Base-by-base conservation (phyloP, 108 stramenopile species). In the Stephanodiscus minutulus region DNA sequence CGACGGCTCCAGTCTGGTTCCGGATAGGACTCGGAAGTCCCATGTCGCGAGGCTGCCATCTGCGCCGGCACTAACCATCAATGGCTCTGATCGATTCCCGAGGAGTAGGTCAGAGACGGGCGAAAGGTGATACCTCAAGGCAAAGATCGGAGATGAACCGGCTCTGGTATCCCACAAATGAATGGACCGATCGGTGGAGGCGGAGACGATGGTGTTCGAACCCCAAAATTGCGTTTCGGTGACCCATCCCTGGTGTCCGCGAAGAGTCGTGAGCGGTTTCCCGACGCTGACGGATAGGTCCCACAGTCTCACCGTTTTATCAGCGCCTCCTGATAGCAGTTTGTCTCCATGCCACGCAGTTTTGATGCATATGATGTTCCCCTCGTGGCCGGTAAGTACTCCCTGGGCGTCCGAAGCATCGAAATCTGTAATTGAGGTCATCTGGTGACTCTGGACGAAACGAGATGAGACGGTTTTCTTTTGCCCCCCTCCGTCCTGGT, bases 281-380 rank as follows among this genome's bases (percentile, higher is more conserved):
- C 70, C 72, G 2, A 83, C 81, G 58, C 70, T 75, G 15, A 84
- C 85, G 7, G 80, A 50, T 7, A 92, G 64, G 72, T 95, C 93
- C 93, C 93, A 95, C 8, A 95, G 71, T 48, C 91, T 80, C 9
- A 89, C 69, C 0, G 89, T 89, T 28, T 85, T 86, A 76, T 95
- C 93, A 9, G 90, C 87, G 27, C 91, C 93, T 39, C 93, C 91
- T 61, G 88, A 89, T 5, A 95, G 61, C 33, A 91, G 65, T 35
- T 90, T 84, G 64, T 95, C 93, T 10, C 91, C 93, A 68, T 95
- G 93, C 93, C 93, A 95, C 12, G 93, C 93, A 28, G 91, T 86
- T 66, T 89, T 84, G 7, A 95, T 81, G 63, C 87, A 91, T 4
- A 88, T 66, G 22, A 95, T 79, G 49, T 86, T 82, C 35, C 93